phyloP scores from a whole-genome alignment of 1,284 basidiomycete species.

The Stygiomarasmius scandens region DNA sequence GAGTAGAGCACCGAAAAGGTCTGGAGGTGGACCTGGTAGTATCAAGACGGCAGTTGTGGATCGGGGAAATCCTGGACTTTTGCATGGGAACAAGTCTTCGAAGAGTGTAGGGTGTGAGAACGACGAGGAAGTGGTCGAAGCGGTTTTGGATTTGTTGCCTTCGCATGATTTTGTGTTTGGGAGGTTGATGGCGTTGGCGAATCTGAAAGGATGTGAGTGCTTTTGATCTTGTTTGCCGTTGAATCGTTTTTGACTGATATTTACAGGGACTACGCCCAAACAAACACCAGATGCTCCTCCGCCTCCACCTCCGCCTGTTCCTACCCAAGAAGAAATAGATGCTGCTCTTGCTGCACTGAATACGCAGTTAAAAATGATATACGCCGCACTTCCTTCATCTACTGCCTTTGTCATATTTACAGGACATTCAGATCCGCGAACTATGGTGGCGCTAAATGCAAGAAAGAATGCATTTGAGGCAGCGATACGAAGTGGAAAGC shows the following conservation, averaged over 20 bases:
- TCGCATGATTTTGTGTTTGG: slow-evolving; percentile 83
- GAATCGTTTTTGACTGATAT: not conserved
- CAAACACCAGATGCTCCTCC: slow-evolving; percentile 38
- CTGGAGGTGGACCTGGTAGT: slow-evolving; percentile 41
- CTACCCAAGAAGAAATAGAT: slow-evolving; percentile 38
- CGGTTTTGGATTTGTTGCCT: slow-evolving; percentile 60
- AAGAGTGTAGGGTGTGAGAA: slow-evolving; percentile 71
- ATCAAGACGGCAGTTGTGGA: slow-evolving; percentile 71
- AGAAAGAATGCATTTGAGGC: slow-evolving; percentile 75
- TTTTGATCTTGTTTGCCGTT: not conserved
- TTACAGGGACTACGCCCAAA: slow-evolving; percentile 64
- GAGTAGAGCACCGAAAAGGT: slow-evolving; percentile 49
- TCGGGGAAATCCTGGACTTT: slow-evolving; percentile 71
- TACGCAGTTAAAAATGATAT: slow-evolving; percentile 60
- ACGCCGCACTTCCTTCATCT: slow-evolving; percentile 70
- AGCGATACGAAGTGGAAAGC: slow-evolving; percentile 60
- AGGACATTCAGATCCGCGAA: slow-evolving; percentile 84
- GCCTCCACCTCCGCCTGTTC: slow-evolving; percentile 31
- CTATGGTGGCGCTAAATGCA: slow-evolving; percentile 71
- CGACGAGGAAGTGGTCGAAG: slow-evolving; percentile 77
- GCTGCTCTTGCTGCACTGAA: slow-evolving; percentile 55
- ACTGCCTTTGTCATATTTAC: slow-evolving; percentile 85
- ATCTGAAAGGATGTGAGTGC: slow-evolving; percentile 75
- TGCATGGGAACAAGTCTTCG: slow-evolving; percentile 82
- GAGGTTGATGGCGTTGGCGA: slow-evolving; percentile 77